Base-by-base conservation (phyloP, 371 early-diverging fungal genomes). In the Mortierella sp. region DNA sequence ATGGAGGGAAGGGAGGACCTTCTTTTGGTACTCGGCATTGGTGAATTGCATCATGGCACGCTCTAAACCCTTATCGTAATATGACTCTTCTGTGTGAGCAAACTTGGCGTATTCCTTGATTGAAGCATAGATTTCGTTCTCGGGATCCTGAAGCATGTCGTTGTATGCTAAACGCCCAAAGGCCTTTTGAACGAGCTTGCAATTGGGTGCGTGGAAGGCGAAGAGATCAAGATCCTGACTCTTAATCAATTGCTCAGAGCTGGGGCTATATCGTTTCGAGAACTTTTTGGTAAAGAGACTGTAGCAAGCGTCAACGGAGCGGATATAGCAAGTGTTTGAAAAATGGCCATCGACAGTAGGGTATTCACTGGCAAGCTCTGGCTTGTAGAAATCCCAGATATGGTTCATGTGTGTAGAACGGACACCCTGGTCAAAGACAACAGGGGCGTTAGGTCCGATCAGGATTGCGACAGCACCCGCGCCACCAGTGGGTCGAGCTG, bases 331-430 rank as follows among this genome's bases (percentile, higher is more conserved):
- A 13, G 88, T 88, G 87, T 96, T 93, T 54, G 97, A 95, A 66
- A 96, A 91, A 49, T 92, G 93, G 35, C 99, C 99, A 83, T 99
- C 97, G 42, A 99, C 97, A 47, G 92, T 92, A 55, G 99, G 98
- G 87, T 93, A 98, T 85, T 97, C 98, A 64, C 96, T 95, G 72
- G 93, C 92, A 77, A 97, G 90, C 85, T 97, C 93, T 68, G 99
- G 98, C 91, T 99, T 99, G 91, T 97, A 92, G 76, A 99, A 99
- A 83, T 99, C 99, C 86, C 95, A 98, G 58, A 92, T 93, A 85
- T 99, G 97, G 81, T 96, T 94, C 95, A 99, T 97, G 85, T 95
- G 94, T 31, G 97, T 95, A 63, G 92, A 86, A 53, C 98, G 93
- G 49, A 97, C 88, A 72, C 95, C 89, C 85, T 67, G 91, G 80